These are phyloP conservation scores for Fusarium marasasianum DNA, from an alignment of 2,329 filamentous ascomycete species.

Conservation along the genomic window DNA sequence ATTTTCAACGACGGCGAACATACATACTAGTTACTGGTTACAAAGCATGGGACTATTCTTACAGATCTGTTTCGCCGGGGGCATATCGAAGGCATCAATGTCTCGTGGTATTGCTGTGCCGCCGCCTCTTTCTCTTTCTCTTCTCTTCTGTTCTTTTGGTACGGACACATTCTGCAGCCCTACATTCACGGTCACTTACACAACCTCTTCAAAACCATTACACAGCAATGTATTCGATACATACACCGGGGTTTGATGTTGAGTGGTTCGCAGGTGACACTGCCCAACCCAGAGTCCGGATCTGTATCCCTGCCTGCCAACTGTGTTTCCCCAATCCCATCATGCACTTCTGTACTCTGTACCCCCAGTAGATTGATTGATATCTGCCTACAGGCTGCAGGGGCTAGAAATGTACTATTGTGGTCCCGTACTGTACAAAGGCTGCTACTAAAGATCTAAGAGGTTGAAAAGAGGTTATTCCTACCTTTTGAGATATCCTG, in stretches of 20 bases:
- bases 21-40: not conserved
- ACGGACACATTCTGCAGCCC: conserved; percentile 19
- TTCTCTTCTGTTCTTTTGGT: conserved; percentile 2
- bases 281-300: conserved; percentile 18
- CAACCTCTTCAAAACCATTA: not conserved
- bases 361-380: not conserved
- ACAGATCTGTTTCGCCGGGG: not conserved
- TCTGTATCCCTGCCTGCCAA: conserved; percentile 40
- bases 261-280: conserved; percentile 29
- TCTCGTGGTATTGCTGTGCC: conserved; percentile 22
- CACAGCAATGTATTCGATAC: not conserved
- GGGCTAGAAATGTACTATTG: no score
- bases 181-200: conserved; percentile 14
- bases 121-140: conserved; percentile 15
- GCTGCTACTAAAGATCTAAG: no score
- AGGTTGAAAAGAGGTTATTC: no score
- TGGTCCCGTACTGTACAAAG: no score
- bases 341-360: not conserved
- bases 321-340: conserved; percentile 11
- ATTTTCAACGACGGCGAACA: conserved; percentile 2
- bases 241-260: conserved; percentile 13
- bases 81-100: conserved; percentile 10
- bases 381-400: not conserved
- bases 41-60: not conserved
- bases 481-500: no score